Conservation (phyloP, 441 rosid genomes). For the Geranium incanum region DNA sequence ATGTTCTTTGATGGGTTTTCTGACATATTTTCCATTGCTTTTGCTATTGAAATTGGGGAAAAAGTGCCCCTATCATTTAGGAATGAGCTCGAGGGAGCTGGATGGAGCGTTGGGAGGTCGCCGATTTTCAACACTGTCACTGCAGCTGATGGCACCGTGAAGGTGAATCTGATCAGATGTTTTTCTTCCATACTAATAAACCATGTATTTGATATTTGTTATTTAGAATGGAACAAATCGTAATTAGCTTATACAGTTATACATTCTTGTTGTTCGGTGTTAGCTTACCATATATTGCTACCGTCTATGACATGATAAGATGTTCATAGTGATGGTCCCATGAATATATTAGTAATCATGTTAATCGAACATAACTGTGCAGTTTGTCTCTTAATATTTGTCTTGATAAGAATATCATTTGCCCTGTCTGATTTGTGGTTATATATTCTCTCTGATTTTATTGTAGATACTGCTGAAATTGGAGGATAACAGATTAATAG, state of each 20-base stretch:
- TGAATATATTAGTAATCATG: not conserved
- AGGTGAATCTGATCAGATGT: conserved; percentile 34
- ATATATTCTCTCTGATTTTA: conserved; percentile 5
- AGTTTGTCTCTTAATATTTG: not conserved
- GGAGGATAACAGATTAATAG: conserved; percentile 75
- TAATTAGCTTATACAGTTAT: no score
- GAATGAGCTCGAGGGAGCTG: conserved; percentile 63
- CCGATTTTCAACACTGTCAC: conserved; percentile 57
- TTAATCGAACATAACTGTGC: not conserved
- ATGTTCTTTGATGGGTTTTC: not conserved
- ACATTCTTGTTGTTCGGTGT: no score
- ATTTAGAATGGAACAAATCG: not conserved
- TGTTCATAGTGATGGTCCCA: not conserved
- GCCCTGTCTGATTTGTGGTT: not conserved
- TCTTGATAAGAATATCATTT: not conserved
- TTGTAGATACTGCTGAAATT: conserved; percentile 65
- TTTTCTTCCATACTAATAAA: conserved; percentile 4
- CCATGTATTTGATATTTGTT: not conserved
- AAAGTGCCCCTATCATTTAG: conserved; percentile 81
- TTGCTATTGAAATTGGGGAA: conserved; percentile 6
- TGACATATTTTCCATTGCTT: not conserved
- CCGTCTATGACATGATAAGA: not conserved
- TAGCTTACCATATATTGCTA: no score
- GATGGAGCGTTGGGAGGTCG: conserved; percentile 77
- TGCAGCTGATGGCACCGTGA: conserved; percentile 88